Conservation (phyloP, 768 basidiomycete genomes). For the Atractiella rhizophila region DNA sequence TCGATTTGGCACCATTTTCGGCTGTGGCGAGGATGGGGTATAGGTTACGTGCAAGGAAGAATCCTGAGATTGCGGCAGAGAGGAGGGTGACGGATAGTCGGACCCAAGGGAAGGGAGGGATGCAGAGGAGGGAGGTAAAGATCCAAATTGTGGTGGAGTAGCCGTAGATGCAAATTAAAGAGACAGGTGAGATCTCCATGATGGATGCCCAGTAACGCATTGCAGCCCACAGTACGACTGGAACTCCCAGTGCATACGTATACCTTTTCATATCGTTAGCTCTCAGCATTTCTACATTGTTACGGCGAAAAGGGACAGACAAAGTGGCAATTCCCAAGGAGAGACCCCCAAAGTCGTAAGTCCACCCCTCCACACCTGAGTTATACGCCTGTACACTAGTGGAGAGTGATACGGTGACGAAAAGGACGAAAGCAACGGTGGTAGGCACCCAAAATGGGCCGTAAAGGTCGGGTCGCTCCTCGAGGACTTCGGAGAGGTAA, state of each 20-base stretch:
- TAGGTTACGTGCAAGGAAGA: conserved; percentile 44
- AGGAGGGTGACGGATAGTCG: conserved; percentile 54
- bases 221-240: conserved; percentile 56
- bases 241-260: conserved; percentile 57
- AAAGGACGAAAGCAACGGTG: conserved; percentile 74
- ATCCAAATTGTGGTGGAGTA: conserved; percentile 61
- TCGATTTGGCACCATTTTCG: too few species aligned
- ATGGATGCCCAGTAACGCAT: conserved; percentile 57
- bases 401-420: conserved; percentile 75
- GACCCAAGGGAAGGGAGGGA: conserved; percentile 55
- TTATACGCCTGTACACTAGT: conserved; percentile 71
- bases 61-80: conserved; percentile 57
- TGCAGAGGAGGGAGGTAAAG: conserved; percentile 57
- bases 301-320: neutral
- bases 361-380: conserved; percentile 36
- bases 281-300: neutral
- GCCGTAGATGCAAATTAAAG: conserved; percentile 28
- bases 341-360: conserved; percentile 66
- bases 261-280: conserved; percentile 26
- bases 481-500: conserved; percentile 10
- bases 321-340: conserved; percentile 58
- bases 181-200: conserved; percentile 66
- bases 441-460: conserved; percentile 87
- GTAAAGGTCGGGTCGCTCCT: conserved; percentile 11
- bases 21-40: conserved; percentile 74